Evolutionary conservation across 345 rosid species (phyloP).

Genomic region (Cardamine resedifolia): DNA sequence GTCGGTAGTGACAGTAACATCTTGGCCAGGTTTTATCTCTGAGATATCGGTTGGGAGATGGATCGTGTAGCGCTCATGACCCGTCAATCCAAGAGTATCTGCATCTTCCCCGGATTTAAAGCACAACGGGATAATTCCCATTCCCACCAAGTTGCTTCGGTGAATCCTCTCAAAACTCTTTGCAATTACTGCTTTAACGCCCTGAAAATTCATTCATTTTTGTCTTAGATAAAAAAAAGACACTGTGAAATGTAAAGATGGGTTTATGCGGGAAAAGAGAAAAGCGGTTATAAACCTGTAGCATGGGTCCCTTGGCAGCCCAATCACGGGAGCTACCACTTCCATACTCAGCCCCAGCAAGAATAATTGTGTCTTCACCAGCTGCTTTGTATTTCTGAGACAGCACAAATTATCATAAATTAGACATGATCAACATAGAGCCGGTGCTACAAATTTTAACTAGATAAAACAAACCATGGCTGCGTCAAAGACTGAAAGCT

Average conservation of each 20-base stretch:
- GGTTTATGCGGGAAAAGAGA: background rate
- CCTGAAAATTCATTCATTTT: conserved; percentile 47
- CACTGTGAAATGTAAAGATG: background rate
- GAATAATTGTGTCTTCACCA: conserved; percentile 79
- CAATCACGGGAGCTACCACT: conserved; percentile 99
- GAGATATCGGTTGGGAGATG: conserved; percentile 73
- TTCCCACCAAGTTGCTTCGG: conserved; percentile 96
- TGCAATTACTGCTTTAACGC: conserved; percentile 95
- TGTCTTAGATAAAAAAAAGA: background rate
- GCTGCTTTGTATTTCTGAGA: conserved; percentile 80
- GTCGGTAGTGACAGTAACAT: conserved; percentile 81
- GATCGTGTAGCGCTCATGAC: conserved; percentile 82
- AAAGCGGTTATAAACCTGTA: conserved; percentile 49
- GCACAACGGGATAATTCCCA: conserved; percentile 96
- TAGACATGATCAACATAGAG: background rate
- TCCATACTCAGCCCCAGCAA: conserved; percentile 99
- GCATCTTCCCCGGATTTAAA: conserved; percentile 95
- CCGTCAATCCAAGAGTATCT: conserved; percentile 82
- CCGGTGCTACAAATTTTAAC: background rate
- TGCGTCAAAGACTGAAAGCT: conserved; percentile 88
- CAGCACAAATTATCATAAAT: conserved; percentile 9
- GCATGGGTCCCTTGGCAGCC: conserved; percentile 99
- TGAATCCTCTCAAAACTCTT: conserved; percentile 99
- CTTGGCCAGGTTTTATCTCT: conserved; percentile 94
- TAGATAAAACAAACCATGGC: conserved; percentile 58